A percentile compares a stretch with the other conserved stretches of the same genome.
Evolutionary conservation across 148 eudicot species (phyloP).

Genomic region (Selenicereus undatus): DNA sequence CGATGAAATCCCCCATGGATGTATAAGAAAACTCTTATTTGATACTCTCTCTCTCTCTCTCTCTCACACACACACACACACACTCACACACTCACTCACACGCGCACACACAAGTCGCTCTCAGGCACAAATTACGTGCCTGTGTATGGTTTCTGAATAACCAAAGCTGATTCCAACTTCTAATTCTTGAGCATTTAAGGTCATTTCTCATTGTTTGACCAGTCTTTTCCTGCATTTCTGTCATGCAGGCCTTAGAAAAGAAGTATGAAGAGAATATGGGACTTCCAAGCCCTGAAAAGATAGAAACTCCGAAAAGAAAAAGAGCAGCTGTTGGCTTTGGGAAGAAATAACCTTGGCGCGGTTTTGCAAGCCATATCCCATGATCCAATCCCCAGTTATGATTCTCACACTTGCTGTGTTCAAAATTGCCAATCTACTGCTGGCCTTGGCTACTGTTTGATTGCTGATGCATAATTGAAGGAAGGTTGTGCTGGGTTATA

Average conservation of each 20-base stretch:
- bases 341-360: slow-evolving; percentile 4
- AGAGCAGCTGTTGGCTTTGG: slow-evolving; percentile 72
- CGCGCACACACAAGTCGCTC: too few relatives aligned
- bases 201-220: not conserved
- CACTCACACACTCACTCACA: too few relatives aligned
- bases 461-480: not conserved
- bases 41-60: too few relatives aligned
- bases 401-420: not conserved
- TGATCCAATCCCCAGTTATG: not conserved
- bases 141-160: too few relatives aligned
- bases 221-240: not conserved
- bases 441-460: not conserved
- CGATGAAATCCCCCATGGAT: too few relatives aligned
- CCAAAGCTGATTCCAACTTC: not conserved
- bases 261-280: slow-evolving; percentile 72
- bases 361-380: slow-evolving; percentile 22
- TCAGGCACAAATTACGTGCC: too few relatives aligned
- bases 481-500: not conserved
- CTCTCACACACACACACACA: too few relatives aligned
- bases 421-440: not conserved
- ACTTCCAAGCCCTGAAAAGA: slow-evolving; percentile 67
- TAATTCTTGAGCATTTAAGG: not conserved
- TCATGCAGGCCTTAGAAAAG: slow-evolving; percentile 60
- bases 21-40: too few relatives aligned
- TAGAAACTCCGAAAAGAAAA: slow-evolving; percentile 46